Evolutionary conservation across 257 asterid genomes (phyloP).

Genomic region (Ocimum tenuiflorum): DNA sequence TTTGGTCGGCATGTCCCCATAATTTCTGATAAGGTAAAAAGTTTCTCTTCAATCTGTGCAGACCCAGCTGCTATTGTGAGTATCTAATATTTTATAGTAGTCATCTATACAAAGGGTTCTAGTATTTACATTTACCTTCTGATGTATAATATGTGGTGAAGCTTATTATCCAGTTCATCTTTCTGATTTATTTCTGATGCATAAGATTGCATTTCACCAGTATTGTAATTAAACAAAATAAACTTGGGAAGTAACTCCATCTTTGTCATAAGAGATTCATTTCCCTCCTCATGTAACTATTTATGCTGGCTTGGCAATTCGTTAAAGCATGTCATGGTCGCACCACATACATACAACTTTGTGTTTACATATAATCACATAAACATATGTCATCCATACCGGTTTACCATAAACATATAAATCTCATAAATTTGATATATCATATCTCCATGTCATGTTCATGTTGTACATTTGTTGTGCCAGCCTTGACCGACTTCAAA

Average conservation of each 20-base stretch:
- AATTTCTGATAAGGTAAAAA: slow-evolving; percentile 77
- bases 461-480: background rate
- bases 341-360: background rate
- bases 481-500: too few species aligned
- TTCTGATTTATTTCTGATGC: background rate
- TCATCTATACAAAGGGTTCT: background rate
- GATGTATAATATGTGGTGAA: background rate
- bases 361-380: background rate
- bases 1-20: slow-evolving; percentile 98
- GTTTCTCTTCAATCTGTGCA: slow-evolving; percentile 10
- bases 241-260: background rate
- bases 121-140: background rate
- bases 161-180: background rate
- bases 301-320: background rate
- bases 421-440: background rate
- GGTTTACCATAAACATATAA: background rate
- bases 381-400: background rate
- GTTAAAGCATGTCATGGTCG: background rate
- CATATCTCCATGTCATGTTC: background rate
- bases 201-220: too few species aligned
- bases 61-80: slow-evolving; percentile 1
- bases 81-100: background rate
- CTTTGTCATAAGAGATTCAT: background rate
- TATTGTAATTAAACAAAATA: background rate
- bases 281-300: background rate